Conservation (phyloP, 2,329 filamentous ascomycete genomes). For the Sporothrix euskadiensis region DNA sequence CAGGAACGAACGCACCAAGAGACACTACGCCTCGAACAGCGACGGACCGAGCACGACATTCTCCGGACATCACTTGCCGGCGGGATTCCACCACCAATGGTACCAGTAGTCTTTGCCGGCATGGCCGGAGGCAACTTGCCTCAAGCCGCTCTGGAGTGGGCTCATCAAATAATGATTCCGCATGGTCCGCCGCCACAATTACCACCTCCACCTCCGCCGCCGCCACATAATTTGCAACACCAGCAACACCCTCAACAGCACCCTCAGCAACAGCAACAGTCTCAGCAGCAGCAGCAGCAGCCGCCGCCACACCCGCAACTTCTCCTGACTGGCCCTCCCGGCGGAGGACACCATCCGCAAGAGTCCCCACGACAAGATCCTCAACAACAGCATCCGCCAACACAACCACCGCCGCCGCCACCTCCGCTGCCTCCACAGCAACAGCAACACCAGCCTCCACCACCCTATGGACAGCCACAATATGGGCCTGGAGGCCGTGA, state of each 20-base stretch:
- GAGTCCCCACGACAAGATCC: conserved; percentile 43
- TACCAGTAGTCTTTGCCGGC: conserved; percentile 73
- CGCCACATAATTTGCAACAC: conserved; percentile 39
- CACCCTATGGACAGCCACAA: conserved; percentile 39
- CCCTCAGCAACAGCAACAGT: conserved; percentile 42
- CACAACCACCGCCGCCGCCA: conserved; percentile 7
- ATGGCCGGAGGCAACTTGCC: conserved; percentile 65
- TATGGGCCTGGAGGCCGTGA: conserved; percentile 45
- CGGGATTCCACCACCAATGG: conserved; percentile 71
- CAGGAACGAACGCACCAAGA: conserved; percentile 70
- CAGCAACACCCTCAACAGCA: conserved; percentile 53
- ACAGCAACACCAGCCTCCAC: conserved; percentile 48
- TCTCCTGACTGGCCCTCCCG: neutral
- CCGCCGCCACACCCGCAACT: conserved; percentile 18
- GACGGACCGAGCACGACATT: conserved; percentile 72
- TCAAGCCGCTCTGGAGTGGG: conserved; percentile 64
- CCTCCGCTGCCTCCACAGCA: conserved; percentile 42
- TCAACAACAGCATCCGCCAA: conserved; percentile 17
- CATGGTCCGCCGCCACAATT: conserved; percentile 39
- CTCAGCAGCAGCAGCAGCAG: conserved; percentile 22
- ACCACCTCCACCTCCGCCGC: conserved; percentile 12
- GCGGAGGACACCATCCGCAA: conserved; percentile 2
- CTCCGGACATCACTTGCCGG: conserved; percentile 66
- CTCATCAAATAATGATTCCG: conserved; percentile 62
- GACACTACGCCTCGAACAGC: conserved; percentile 67